phyloP scores from a whole-genome alignment of 306 rosid species.

The Echinosophora koreensis region DNA sequence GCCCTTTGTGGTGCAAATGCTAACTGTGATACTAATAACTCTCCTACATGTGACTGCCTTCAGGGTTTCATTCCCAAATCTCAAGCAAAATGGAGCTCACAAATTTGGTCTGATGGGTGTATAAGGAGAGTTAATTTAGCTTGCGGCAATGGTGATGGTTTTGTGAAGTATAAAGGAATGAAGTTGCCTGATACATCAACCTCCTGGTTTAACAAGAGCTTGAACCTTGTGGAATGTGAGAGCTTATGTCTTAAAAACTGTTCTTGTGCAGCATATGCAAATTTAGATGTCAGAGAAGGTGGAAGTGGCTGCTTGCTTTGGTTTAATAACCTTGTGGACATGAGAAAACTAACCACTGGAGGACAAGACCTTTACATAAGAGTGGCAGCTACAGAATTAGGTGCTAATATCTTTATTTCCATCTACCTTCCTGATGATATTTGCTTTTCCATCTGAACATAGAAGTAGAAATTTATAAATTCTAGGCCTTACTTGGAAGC shows the following conservation, averaged over 20 bases:
- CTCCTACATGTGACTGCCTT: conserved; percentile 44
- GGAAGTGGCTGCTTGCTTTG: conserved; percentile 64
- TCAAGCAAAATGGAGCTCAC: conserved; percentile 37
- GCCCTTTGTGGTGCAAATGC: conserved; percentile 47
- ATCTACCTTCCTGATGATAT: neutral
- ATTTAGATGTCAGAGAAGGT: conserved; percentile 41
- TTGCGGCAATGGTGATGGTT: conserved; percentile 40
- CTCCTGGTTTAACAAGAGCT: conserved; percentile 45
- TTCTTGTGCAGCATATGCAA: conserved; percentile 52
- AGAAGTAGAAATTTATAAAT: neutral
- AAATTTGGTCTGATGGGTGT: conserved; percentile 49
- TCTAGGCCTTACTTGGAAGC: conserved; percentile 7
- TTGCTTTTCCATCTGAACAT: neutral
- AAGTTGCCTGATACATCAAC: conserved; percentile 46
- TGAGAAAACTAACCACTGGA: conserved; percentile 24
- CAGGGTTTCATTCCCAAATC: conserved; percentile 46
- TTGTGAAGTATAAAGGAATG: conserved; percentile 4
- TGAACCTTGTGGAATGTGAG: conserved; percentile 45
- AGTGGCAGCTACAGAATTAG: conserved; percentile 48
- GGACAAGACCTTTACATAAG: conserved; percentile 56
- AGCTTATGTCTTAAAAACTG: conserved; percentile 47
- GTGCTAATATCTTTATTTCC: conserved; percentile 34
- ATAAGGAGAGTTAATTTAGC: conserved; percentile 34
- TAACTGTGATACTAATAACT: conserved; percentile 16
- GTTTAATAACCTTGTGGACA: conserved; percentile 47